Percentiles rank a stretch among this genome's conserved stretches.
phyloP scores from a whole-genome alignment of 2,329 filamentous ascomycete species.

The Metarhizium guizhouense region DNA sequence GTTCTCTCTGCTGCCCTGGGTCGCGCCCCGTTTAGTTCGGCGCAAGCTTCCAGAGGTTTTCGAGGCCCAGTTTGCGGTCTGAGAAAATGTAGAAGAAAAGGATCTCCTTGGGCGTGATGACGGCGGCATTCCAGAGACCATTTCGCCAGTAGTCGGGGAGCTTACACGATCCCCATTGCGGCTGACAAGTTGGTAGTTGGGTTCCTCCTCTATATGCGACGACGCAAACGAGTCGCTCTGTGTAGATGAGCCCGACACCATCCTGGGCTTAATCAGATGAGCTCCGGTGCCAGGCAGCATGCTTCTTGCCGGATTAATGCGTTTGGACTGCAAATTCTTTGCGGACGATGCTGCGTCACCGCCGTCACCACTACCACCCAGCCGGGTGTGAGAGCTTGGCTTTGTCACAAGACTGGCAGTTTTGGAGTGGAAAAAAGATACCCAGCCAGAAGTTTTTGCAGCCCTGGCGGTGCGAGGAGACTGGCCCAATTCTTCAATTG shows the following conservation, averaged over 20 bases:
- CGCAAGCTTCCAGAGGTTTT: slow-evolving; percentile 46
- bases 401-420: slow-evolving; percentile 19
- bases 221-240: slow-evolving; percentile 14
- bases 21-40: slow-evolving; percentile 41
- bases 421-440: slow-evolving; percentile 47
- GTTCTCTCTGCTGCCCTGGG: slow-evolving; percentile 30
- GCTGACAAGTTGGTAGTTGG: slow-evolving; percentile 7
- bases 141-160: slow-evolving; percentile 19
- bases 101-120: slow-evolving; percentile 41
- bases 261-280: slow-evolving; percentile 27
- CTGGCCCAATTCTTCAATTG: slow-evolving; percentile 12
- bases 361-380: slow-evolving; percentile 12
- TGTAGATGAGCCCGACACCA: slow-evolving; percentile 21
- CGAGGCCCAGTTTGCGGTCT: slow-evolving; percentile 47
- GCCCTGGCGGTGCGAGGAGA: slow-evolving; percentile 4
- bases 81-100: slow-evolving; percentile 51
- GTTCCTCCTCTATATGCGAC: slow-evolving; percentile 15
- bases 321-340: slow-evolving; percentile 15
- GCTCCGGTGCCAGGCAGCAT: slow-evolving; percentile 14
- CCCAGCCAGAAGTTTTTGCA: slow-evolving; percentile 28
- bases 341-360: slow-evolving; percentile 17
- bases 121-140: slow-evolving; percentile 20
- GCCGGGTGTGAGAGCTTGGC: slow-evolving; percentile 12
- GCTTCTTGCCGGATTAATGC: slow-evolving; percentile 17
- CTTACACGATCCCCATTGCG: slow-evolving; percentile 9